A percentile compares a stretch with the other conserved stretches of the same genome.
Conservation (phyloP, 148 eudicot genomes). For the Heliosperma pusillum region DNA sequence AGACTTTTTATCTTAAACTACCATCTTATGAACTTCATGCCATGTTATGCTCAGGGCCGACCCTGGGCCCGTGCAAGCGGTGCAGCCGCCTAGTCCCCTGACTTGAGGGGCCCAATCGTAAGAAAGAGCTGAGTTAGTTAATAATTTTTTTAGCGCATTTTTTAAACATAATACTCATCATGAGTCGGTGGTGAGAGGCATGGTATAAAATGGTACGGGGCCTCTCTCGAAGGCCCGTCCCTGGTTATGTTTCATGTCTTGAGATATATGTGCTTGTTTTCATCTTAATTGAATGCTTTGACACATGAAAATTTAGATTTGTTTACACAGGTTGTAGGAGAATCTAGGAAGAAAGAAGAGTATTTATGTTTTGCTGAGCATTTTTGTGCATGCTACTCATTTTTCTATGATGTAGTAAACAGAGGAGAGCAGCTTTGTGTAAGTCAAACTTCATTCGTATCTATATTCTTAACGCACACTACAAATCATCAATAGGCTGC, state of each 20-base stretch:
- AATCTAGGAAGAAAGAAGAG: conserved; percentile 82
- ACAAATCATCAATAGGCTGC: neutral
- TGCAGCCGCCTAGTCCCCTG: too few relatives aligned
- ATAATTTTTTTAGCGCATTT: too few relatives aligned
- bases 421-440: conserved; percentile 95
- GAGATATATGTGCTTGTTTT: neutral
- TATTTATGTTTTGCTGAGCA: conserved; percentile 77
- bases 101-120: too few relatives aligned
- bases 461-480: neutral
- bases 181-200: too few relatives aligned
- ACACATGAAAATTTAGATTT: neutral
- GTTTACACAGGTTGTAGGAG: conserved; percentile 68
- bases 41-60: too few relatives aligned
- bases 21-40: neutral
- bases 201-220: too few relatives aligned
- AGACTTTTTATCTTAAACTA: neutral
- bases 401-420: conserved; percentile 83
- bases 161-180: too few relatives aligned
- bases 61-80: too few relatives aligned
- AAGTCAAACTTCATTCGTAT: conserved; percentile 26
- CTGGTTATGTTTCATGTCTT: neutral
- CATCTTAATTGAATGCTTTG: neutral
- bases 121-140: too few relatives aligned
- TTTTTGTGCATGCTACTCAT: conserved; percentile 89
- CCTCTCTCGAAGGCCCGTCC: too few relatives aligned